A percentile compares a stretch with the other conserved stretches of the same genome.
Conservation (phyloP, 2,329 filamentous ascomycete genomes). For the Sporothrix brasiliensis region DNA sequence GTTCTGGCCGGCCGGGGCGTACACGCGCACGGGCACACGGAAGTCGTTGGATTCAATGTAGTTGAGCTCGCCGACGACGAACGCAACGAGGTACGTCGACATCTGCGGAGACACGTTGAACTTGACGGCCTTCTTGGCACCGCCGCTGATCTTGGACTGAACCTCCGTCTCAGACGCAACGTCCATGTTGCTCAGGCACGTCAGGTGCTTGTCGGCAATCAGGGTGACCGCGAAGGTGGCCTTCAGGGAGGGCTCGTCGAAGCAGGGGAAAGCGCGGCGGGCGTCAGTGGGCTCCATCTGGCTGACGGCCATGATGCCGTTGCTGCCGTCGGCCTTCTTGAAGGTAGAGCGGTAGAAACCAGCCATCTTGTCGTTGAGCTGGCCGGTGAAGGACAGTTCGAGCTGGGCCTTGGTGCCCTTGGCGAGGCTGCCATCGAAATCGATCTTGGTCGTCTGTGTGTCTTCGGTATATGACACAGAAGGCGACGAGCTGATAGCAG, state of each 20-base stretch:
- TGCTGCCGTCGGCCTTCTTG: slow-evolving; percentile 76
- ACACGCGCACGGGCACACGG: slow-evolving; percentile 90
- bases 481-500: slow-evolving; percentile 62
- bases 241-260: slow-evolving; percentile 94
- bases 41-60: slow-evolving; percentile 91
- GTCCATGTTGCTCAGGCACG: slow-evolving; percentile 97
- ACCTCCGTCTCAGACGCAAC: slow-evolving; percentile 78
- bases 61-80: slow-evolving; percentile 91
- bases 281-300: slow-evolving; percentile 98
- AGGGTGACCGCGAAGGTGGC: slow-evolving; percentile 89
- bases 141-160: slow-evolving; percentile 62
- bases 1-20: slow-evolving; percentile 84
- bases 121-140: slow-evolving; percentile 79
- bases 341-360: slow-evolving; percentile 91
- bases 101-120: slow-evolving; percentile 92
- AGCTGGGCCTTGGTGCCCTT: slow-evolving; percentile 78
- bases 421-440: slow-evolving; percentile 71
- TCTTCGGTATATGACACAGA: slow-evolving; percentile 74
- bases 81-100: slow-evolving; percentile 94
- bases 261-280: slow-evolving; percentile 89
- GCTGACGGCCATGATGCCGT: slow-evolving; percentile 82
- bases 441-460: slow-evolving; percentile 78
- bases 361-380: slow-evolving; percentile 86
- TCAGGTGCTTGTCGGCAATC: slow-evolving; percentile 85
- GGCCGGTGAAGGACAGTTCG: slow-evolving; percentile 74